phyloP scores from a whole-genome alignment of 2,329 filamentous ascomycete species.

The Fusarium illudens region DNA sequence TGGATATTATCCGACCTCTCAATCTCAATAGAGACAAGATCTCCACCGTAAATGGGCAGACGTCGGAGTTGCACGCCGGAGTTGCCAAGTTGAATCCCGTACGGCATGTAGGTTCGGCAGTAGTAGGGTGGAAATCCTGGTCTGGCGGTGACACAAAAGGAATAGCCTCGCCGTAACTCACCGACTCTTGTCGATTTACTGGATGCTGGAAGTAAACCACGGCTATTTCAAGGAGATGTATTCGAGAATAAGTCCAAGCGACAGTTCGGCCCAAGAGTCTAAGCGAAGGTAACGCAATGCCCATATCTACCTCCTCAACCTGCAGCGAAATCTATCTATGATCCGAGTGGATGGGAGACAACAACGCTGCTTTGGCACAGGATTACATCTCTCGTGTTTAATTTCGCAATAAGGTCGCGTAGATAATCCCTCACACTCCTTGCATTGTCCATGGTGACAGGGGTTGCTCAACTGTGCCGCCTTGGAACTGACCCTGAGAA shows the following conservation, averaged over 20 bases:
- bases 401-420: background rate
- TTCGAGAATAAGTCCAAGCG: background rate
- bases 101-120: background rate
- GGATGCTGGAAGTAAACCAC: background rate
- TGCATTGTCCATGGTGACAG: slow-evolving; percentile 4
- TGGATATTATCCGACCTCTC: background rate
- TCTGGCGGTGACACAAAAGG: background rate
- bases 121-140: background rate
- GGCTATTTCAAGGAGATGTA: background rate
- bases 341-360: too few species aligned
- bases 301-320: too few species aligned
- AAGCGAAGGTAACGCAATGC: background rate
- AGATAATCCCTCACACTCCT: background rate
- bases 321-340: background rate
- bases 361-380: too few species aligned
- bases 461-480: background rate
- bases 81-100: background rate
- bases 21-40: background rate
- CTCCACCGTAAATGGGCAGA: background rate
- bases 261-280: too few species aligned
- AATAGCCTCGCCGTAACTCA: background rate
- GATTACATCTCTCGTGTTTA: background rate
- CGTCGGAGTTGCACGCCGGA: background rate
- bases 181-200: background rate
- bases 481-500: slow-evolving; percentile 5